phyloP scores from a whole-genome alignment of 768 basidiomycete genomes.

The Amylocystis lapponica region DNA sequence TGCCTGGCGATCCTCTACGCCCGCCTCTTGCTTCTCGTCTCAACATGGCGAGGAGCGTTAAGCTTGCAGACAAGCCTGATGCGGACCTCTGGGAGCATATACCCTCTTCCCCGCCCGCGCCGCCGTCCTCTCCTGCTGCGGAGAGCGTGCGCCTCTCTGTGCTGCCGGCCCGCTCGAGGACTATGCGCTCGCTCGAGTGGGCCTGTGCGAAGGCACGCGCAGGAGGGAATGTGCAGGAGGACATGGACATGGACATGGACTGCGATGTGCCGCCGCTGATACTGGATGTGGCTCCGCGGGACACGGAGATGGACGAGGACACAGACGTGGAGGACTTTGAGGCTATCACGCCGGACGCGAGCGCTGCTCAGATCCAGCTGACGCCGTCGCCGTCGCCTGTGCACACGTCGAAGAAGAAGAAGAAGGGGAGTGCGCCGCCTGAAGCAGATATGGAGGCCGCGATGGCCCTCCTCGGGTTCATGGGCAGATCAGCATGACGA shows the following conservation, averaged over 20 bases:
- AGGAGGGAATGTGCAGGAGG: constrained; percentile 11
- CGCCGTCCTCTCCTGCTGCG: constrained; percentile 45
- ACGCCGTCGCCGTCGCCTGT: constrained; percentile 2
- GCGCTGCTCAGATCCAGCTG: not conserved
- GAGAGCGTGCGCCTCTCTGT: constrained; percentile 38
- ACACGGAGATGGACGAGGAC: constrained; percentile 4
- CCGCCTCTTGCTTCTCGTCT: constrained; percentile 15
- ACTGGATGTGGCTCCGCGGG: constrained; percentile 6
- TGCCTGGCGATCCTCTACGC: no score
- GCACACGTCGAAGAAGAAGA: not conserved
- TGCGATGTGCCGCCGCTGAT: constrained; percentile 13
- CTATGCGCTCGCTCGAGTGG: constrained; percentile 62
- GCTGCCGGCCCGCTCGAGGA: constrained; percentile 38
- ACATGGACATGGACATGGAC: constrained; percentile 20
- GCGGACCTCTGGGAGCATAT: constrained; percentile 33
- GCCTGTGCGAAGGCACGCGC: constrained; percentile 52
- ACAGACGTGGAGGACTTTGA: constrained; percentile 16
- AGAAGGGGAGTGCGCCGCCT: not conserved
- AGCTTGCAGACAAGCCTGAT: not conserved
- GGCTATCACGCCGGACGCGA: constrained; percentile 13
- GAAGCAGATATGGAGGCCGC: constrained; percentile 18
- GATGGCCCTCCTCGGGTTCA: constrained; percentile 16
- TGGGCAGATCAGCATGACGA: no score
- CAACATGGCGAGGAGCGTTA: constrained; percentile 3
- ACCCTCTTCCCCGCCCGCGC: constrained; percentile 57